phyloP scores from a whole-genome alignment of 192 early-diverging fungal species.

The Backusella tuberculispora region DNA sequence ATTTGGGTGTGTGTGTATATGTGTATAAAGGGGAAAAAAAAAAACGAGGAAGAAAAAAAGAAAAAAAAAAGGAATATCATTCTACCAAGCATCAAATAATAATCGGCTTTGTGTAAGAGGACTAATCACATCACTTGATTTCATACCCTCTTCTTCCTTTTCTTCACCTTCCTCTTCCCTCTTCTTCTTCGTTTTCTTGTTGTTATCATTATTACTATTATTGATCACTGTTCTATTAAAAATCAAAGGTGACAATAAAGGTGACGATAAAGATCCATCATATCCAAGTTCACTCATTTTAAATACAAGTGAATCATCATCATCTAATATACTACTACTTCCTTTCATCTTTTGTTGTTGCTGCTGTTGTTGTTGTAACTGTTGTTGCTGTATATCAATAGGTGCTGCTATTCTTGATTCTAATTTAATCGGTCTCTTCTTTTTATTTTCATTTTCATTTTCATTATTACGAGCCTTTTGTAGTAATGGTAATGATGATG shows the following conservation, averaged over 20 bases:
- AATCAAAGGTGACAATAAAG: neutral
- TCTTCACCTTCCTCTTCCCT: neutral
- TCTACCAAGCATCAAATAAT: constrained; percentile 13
- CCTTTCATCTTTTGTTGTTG: neutral
- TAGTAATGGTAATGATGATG: neutral
- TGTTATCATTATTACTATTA: neutral
- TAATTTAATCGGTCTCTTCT: neutral
- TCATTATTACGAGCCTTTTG: neutral
- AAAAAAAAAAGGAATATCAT: neutral
- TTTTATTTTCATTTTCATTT: constrained; percentile 4
- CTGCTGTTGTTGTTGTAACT: neutral
- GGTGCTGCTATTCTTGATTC: constrained; percentile 1
- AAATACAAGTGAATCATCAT: constrained; percentile 44
- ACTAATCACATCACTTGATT: neutral
- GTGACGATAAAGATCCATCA: neutral
- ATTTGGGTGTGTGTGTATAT: neutral
- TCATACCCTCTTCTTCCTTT: neutral
- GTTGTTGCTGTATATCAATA: neutral
- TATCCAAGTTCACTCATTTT: constrained; percentile 42
- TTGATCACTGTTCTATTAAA: neutral
- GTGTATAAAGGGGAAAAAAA: neutral
- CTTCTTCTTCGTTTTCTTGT: neutral
- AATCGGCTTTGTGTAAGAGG: neutral
- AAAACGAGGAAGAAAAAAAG: neutral
- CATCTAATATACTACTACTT: constrained; percentile 32